Evolutionary conservation across 179 eudicot genomes (phyloP), one percentile per base, ranked within the genome.

Genomic region (Patellifolia procumbens): DNA sequence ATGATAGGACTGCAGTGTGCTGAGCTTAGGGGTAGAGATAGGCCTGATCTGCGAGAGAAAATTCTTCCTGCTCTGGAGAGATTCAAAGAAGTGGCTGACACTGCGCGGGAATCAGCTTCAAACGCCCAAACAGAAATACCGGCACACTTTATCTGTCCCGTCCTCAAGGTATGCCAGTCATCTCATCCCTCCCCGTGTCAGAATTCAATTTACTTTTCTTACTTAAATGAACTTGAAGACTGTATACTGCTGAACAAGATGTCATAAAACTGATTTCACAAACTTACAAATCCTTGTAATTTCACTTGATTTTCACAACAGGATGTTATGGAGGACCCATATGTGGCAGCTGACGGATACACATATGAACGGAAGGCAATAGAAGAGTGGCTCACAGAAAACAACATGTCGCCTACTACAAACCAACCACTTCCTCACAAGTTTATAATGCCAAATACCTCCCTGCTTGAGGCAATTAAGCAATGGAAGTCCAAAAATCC

Each of bases 301-400:
- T 78, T 48, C 0, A 24, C 55, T 62, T 72, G 26, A 59, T 65
- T n/a, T 72, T 52, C 19, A 72, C 77, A 58, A 42, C 85, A 92
- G 97, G 91, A 87, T n/a, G 76, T 92, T 51, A 92, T 92, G 95
- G 80, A 77, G 15, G 96, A 92, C 68, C 97, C 97, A 20, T 86
- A 86, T 77, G 93, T 92, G 67, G 96, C 97, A 84, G 92, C 92
- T 51, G 97, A 92, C 68, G 97, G 97, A n/a, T 92, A 91, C 78
- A 87, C 97, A 5, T 92, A 92, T 49, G 96, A 91, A 29, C 83
- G 91, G 20, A 79, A 55, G 74, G 93, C 93, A 0, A 86, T 91
- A 51, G 90, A 89, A 63, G 69, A 56, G 66, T 89, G 96, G 96
- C 83, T 91, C 9, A 72, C 74, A 71, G 87, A 75, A 67, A 84